These are phyloP conservation scores for Halophytophthora batemanensis DNA, from an alignment of 352 stramenopile species.

Conservation along the genomic window DNA sequence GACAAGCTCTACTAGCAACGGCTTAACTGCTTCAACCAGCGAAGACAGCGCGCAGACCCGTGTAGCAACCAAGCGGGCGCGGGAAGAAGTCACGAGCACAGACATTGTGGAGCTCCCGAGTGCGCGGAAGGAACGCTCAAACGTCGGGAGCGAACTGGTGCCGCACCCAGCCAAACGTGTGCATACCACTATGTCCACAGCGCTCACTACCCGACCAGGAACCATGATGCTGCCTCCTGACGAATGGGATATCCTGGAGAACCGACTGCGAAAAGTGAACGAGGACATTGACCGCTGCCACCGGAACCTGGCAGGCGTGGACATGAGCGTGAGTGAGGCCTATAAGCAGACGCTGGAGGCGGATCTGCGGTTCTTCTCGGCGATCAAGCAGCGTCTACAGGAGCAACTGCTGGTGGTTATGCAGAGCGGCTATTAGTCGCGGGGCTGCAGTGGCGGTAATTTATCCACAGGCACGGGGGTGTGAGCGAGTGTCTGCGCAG, in stretches of 20 bases:
- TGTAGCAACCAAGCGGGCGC: constrained; percentile 27
- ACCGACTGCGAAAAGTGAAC: constrained; percentile 61
- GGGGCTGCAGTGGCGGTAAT: constrained; percentile 14
- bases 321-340: constrained; percentile 44
- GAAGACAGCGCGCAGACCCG: background rate
- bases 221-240: constrained; percentile 52
- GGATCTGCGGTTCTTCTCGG: constrained; percentile 65
- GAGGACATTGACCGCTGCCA: constrained; percentile 69
- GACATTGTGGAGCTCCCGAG: constrained; percentile 45
- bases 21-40: background rate
- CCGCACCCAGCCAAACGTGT: constrained; percentile 42
- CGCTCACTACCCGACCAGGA: constrained; percentile 30
- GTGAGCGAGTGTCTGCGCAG: too few relatives aligned
- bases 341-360: constrained; percentile 60
- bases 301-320: constrained; percentile 37
- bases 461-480: constrained; percentile 10
- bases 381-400: constrained; percentile 73
- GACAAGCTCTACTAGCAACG: too few relatives aligned
- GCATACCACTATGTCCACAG: constrained; percentile 44
- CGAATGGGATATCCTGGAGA: constrained; percentile 65
- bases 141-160: constrained; percentile 30
- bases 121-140: background rate
- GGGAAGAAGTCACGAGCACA: constrained; percentile 22
- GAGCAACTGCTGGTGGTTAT: constrained; percentile 70
- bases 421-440: constrained; percentile 53